Evolutionary conservation across 441 rosid species (phyloP), one percentile per base, ranked within the genome.

Genomic region (Capsella rubella): DNA sequence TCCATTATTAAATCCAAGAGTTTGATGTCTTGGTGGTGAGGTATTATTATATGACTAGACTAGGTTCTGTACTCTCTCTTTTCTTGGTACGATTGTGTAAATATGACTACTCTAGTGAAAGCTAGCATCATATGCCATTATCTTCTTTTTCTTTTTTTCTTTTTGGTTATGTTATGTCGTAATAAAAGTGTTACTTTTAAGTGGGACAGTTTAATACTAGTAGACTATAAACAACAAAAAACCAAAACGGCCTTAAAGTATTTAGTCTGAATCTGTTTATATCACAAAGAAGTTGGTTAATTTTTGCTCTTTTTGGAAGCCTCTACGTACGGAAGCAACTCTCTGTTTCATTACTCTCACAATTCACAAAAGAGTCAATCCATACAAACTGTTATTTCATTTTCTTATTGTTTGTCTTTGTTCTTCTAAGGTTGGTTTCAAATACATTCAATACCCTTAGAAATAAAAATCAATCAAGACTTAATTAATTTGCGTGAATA

Each of bases 51-150:
- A 29, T 63, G 55, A 47, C 34, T 35, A 47, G 55, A 47, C 34
- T 35, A 47, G 25, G 39, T 57, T 12, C 1, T 64, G 6, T 58
- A 66, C 59, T 29, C 25, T 21, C 25, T 21, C 25, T 73, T 1
- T 57, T 47, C 27, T 10, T 43, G 57, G 1, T 34, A 55, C 32
- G 4, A 37, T 16, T 47, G 16, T 50, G 10, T 46, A 8, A 32
- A 13, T 11, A 39, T 37, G 42, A 42, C 6, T 42, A 42, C 1
- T 13, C n/a, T 40, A 67, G 68, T 74, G 73, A 74, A 74, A 40
- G 67, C 40, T 74, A 66, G 21, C 73, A 42, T 67, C 79, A 75
- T 25, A 11, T 51, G 15, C 56, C 73, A 74, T 52, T 59, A 67
- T 67, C 61, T 50, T 58, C 18, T n/a, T 67, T 1, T 18, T 21